Evolutionary conservation across 352 stramenopile genomes (phyloP), one percentile per base, ranked within the genome.

Genomic region (Aphanomyces euteiches): DNA sequence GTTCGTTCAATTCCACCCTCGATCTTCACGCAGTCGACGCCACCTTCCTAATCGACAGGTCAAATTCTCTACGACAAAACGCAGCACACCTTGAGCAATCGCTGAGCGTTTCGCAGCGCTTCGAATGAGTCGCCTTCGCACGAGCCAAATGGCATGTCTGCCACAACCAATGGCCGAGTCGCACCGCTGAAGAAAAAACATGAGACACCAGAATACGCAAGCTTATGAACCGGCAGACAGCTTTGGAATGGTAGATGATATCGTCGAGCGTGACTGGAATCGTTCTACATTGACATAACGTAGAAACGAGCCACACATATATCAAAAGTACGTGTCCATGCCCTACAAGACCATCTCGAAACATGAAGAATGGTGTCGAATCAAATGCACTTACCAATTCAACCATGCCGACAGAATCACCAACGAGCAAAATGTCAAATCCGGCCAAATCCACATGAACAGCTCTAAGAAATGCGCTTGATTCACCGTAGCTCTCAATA

Each of bases 371-470:
- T 45, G 7, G 10, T 45, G 40, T 60, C 43, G 19, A 3, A 63
- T 88, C 77, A 28, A 84, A 93, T 5, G 80, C n/a, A 90, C 86
- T 74, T 93, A 98, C 96, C 77, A 99, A 77, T 75, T 98, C 96
- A 15, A 99, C 96, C 97, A 99, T 99, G 50, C 95, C 97, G 57
- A 98, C 77, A 37, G 96, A 99, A 86, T 99, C 97, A 19, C 97
- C 97, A 4, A 99, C 95, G 15, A 99, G 82, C 41, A 99, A 69
- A 4, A 99, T 90, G 75, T 99, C 97, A 67, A 99, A 98, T 43
- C 95, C 96, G 2, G 97, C 97, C 50, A 97, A 83, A 74, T 98
- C 96, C n/a, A 99, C 96, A 77, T 99, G 96, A 47, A 98, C 85
- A 0, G 97, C 96, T 28, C 65, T 67, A 56, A 40, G 15, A 19